Base-by-base conservation (phyloP, 2,329 filamentous ascomycete genomes). In the Diaporthe aspalathi region DNA sequence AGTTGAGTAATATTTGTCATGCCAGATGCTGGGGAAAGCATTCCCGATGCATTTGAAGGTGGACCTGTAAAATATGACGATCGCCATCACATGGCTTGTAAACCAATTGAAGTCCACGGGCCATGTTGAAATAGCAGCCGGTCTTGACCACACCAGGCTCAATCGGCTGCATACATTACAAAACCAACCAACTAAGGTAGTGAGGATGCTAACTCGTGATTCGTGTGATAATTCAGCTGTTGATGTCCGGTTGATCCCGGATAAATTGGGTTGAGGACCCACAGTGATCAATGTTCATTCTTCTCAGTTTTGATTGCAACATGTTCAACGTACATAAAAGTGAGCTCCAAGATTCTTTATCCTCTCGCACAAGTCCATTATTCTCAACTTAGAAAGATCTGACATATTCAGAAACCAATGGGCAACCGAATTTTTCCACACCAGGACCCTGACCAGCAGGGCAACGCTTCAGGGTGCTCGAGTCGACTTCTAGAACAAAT, bases 191-290 rank as follows among this genome's bases (percentile, higher is more conserved):
- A 38, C 35, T 11, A 2, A 38, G 35, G 9, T 5, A 35, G 17
- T n/a, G 20, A 49, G 29, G n/a, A 17, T 22, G 14, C 11, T 22
- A 63, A 35, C 27, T 49, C 29, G 40, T 63, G 60, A 49, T 49
- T 49, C 27, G 29, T 49, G 45, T 49, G 29, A 63, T 49, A 47
- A 49, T 63, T 49, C 43, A 49, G 12, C 20, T 63, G 60, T 27
- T 22, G 27, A 63, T 63, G 29, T 43, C 43, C 60, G 43, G 43
- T 2, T 49, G 60, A 47, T 49, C 29, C n/a, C 60, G 29, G 43
- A 35, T 63, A 49, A 32, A 35, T 24, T 49, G 57, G 32, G 14
- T 14, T 9, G 3, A 38, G 43, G 43, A 17, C 20, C 60, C 60
- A 63, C 60, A 35, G 12, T 16, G 14, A 20, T 35, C 32, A 32